phyloP scores from a whole-genome alignment of 148 eudicot genomes.

The Agrostemma githago region DNA sequence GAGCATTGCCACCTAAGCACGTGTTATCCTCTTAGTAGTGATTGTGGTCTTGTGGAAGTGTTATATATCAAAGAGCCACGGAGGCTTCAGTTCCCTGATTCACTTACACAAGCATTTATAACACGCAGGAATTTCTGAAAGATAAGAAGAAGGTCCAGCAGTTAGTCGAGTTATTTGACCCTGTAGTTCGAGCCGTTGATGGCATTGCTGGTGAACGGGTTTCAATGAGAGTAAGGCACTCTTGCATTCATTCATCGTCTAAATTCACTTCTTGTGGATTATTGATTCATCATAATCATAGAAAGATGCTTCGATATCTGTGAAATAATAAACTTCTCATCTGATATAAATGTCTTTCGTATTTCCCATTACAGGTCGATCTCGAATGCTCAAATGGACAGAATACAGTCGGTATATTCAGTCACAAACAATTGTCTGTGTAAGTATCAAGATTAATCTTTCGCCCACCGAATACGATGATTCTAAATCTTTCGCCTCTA shows the following conservation, averaged over 20 bases:
- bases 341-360: not conserved
- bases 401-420: conserved; percentile 67
- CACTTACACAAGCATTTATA: not conserved
- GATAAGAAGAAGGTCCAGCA: conserved; percentile 78
- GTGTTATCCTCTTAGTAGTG: no score
- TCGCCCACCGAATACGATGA: not conserved
- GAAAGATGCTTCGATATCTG: not conserved
- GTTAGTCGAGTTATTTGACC: conserved; percentile 76
- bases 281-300: not conserved
- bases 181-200: conserved; percentile 75
- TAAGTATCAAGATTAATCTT: conserved; percentile 33
- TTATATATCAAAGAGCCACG: no score
- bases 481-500: not conserved
- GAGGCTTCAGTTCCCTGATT: not conserved
- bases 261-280: conserved; percentile 1
- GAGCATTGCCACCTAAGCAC: no score
- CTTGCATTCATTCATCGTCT: conserved; percentile 6
- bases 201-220: conserved; percentile 81
- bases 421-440: conserved; percentile 71
- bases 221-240: conserved; percentile 79
- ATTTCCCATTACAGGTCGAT: conserved; percentile 59
- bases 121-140: conserved; percentile 71
- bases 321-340: conserved; percentile 5
- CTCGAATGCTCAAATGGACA: conserved; percentile 82
- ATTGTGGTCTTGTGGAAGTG: no score